Evolutionary conservation across 176 grass and related monocot genomes (phyloP), one percentile per base, ranked within the genome.

Genomic region (Saccharum officinarum): DNA sequence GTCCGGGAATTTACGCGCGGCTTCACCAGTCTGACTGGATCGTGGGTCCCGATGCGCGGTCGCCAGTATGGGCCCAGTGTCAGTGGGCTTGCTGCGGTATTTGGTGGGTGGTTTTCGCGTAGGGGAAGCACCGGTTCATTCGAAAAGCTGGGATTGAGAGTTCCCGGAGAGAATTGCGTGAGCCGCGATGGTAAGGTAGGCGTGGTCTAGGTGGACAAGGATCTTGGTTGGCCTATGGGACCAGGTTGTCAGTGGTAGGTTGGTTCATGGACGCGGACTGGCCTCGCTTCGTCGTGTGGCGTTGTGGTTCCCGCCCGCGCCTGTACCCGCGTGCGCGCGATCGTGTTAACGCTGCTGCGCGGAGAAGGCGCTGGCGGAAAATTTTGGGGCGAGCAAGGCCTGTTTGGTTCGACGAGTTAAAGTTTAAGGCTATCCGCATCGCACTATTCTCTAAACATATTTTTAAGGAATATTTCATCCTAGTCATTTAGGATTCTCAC

Each of bases 81-180:
- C 88, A 64, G 77, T 63, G 17, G 2, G 0, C 0, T 0, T 0
- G 4, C 0, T 0, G 22, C 0, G 1, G 1, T 0, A 2, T 11
- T 10, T 0, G 2, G 8, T 52, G 11, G 13, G 13, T 1, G 34
- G 22, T 4, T 62, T 37, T 10, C 26, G 3, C 10, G 38, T 71
- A 5, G 11, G 22, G 8, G 14, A 17, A 14, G 16, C 6, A n/a
- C 15, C 3, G 59, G 14, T 4, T 22, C 17, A 8, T 66, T 73
- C 28, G 18, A 40, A 70, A 14, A 17, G 44, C n/a, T 2, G 0
- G 22, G 41, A 28, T 28, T 28, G 28, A 26, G 23, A 22, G 2
- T 78, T 77, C 49, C 25, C 22, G 22, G 66, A 67, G 63, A 15
- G 46, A 74, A 85, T 59, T 12, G 50, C 39, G 72, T 22, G 64